Base-by-base conservation (phyloP, 2,329 filamentous ascomycete species). In the Fusarium verticillioides region DNA sequence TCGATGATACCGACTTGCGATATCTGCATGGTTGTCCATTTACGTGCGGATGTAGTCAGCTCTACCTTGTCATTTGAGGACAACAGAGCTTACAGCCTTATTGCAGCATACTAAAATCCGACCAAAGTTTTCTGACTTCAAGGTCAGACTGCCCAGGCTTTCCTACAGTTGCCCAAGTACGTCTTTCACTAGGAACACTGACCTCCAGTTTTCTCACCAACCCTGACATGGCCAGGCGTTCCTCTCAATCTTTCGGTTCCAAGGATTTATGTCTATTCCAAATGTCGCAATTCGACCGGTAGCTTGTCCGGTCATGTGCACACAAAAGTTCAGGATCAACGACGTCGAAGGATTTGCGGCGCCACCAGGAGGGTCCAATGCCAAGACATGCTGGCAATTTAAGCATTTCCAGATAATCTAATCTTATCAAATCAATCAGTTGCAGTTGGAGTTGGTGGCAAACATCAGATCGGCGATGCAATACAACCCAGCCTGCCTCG, bases 381-480 rank as follows among this genome's bases (percentile, higher is more conserved):
- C 57, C 57, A 60, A 60, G 57, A 52, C 36, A 23, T 37, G n/a
- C 2, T 62, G 50, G 21, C 50, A 39, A 8, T 16, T 40, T 37
- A 26, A 36, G 23, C 40, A 32, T 30, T 53, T 18, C 42, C 1
- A 28, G 56, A 50, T 44, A 52, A 66, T 68, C 65, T 66, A 60
- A 68, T 68, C 65, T 68, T 66, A 68, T 68, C 65, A 32, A 40
- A 68, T 68, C 62, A 68, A 68, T 68, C 62, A 44, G n/a, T 44
- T 39, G 8, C 16, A 26, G 52, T 52, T 34, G 9, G 8, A 10
- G 19, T 21, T 36, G 60, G 36, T 47, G 60, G 60, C 43, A 39
- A 26, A 7, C 36, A 44, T 5, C 10, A 44, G 39, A 49, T 42
- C 34, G n/a, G 26, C 11, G n/a, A 42, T 64, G 50, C 21, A 15